Conservation (phyloP, 2,329 filamentous ascomycete genomes). For the Colletotrichum chrysophilum region DNA sequence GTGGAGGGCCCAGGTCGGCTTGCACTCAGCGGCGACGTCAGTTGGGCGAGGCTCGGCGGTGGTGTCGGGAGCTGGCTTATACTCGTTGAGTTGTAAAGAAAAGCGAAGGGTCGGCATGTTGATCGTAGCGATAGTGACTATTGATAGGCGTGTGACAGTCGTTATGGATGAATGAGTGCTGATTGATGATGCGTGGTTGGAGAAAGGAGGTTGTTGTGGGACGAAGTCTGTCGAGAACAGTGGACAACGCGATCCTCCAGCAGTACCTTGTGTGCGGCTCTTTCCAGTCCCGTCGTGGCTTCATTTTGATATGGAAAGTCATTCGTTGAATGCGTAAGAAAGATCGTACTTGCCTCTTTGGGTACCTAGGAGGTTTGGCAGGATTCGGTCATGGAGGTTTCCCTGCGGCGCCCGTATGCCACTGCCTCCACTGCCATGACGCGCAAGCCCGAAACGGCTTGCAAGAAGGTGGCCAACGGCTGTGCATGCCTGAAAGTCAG, state of each 20-base stretch:
- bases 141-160: not conserved
- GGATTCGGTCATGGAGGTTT: not conserved
- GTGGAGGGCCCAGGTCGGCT: not conserved
- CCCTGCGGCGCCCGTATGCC: accelerated
- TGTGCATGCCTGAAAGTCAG: accelerated
- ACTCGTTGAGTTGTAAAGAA: not conserved
- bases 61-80: not conserved
- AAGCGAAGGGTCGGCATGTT: not conserved
- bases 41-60: not conserved
- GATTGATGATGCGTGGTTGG: not conserved
- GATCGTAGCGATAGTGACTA: not conserved
- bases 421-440: not conserved
- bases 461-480: not conserved
- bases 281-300: not conserved
- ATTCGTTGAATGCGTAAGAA: accelerated
- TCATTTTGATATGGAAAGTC: not conserved
- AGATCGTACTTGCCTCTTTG: not conserved
- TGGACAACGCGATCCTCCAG: not conserved
- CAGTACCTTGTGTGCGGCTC: not conserved
- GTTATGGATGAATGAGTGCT: not conserved
- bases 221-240: not conserved
- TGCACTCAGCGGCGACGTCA: not conserved
- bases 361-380: not conserved
- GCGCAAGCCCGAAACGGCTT: accelerated
- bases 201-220: not conserved